Evolutionary conservation across 2,329 filamentous ascomycete genomes (phyloP), one percentile per base, ranked within the genome.

Genomic region (Alternaria angustiovoidea): DNA sequence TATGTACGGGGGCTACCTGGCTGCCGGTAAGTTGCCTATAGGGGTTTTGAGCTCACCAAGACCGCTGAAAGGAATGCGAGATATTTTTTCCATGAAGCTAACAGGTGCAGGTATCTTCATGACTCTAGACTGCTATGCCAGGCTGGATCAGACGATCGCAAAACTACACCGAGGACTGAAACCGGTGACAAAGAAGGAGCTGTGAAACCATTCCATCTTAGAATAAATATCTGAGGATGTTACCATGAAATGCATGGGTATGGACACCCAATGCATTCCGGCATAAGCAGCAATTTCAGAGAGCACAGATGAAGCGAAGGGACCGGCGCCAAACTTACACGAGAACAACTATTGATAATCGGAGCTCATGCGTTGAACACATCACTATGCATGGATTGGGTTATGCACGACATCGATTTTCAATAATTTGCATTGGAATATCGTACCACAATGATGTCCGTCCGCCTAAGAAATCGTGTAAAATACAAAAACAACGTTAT

Each of bases 1-100:
- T 1, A 75, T 80, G 70, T 80, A 80, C 68, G 76, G 77, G 5
- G 76, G 72, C 9, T 80, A 80, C 67, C 55, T 79, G 55, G 71
- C 60, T 28, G 42, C 75, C 41, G 72, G 76, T 70, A 55, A 66
- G 73, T 72, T 16, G 3, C 14, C 18, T 14, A 5, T 22, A 7
- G 9, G 5, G 16, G 0, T 8, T 16, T 44, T 46, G 14, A 16
- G 22, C 49, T 54, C n/a, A n/a, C 39, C 22, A 14, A 32, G 20
- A n/a, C 5, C 14, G 6, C n/a, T 5, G n/a, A 20, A 11, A 18
- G 18, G 5, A 28, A 44, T 11, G n/a, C 11, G 4, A 7, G 8
- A 32, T 28, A 11, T 14, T 42, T 4, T 24, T 24, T 42, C 8
- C 20, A 36, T 8, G 11, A 44, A 7, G 48, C 59, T 62, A 26